These are phyloP conservation scores for Mycena albidolilacea DNA, from an alignment of 768 basidiomycete genomes.

Conservation along the genomic window DNA sequence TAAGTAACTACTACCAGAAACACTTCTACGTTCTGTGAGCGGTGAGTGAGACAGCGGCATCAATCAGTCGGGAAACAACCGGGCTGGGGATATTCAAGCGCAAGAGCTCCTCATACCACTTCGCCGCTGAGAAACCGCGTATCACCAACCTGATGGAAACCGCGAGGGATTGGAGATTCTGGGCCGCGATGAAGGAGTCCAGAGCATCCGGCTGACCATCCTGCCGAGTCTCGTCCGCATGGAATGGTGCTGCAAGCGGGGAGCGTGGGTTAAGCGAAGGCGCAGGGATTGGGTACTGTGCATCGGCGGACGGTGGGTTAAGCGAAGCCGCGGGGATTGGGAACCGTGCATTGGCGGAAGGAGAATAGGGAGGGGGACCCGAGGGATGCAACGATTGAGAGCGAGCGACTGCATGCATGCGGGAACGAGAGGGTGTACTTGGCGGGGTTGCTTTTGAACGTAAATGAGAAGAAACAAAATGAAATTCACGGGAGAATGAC, in stretches of 20 bases:
- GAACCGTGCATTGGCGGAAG: not conserved
- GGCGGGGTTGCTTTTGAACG: not conserved
- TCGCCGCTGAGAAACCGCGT: not conserved
- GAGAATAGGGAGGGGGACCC: not conserved
- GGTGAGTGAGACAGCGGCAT: not conserved
- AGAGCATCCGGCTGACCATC: not conserved
- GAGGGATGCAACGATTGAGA: not conserved
- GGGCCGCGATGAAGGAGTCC: not conserved
- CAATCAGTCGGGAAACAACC: not conserved
- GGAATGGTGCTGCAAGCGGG: too few relatives aligned
- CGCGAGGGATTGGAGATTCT: not conserved
- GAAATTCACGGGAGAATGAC: not conserved
- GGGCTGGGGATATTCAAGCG: not conserved
- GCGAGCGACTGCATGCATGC: not conserved
- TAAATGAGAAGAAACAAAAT: not conserved
- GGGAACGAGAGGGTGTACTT: not conserved
- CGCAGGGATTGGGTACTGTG: too few relatives aligned
- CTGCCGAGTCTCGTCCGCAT: too few relatives aligned
- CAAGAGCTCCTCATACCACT: constrained; percentile 13
- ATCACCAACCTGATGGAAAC: not conserved
- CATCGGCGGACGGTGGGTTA: not conserved
- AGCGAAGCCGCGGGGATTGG: not conserved
- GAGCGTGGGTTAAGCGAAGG: too few relatives aligned
- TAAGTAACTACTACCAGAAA: too few relatives aligned
- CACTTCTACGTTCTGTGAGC: too few relatives aligned